phyloP scores from a whole-genome alignment of 2,329 filamentous ascomycete species.

The Clonostachys chloroleuca region DNA sequence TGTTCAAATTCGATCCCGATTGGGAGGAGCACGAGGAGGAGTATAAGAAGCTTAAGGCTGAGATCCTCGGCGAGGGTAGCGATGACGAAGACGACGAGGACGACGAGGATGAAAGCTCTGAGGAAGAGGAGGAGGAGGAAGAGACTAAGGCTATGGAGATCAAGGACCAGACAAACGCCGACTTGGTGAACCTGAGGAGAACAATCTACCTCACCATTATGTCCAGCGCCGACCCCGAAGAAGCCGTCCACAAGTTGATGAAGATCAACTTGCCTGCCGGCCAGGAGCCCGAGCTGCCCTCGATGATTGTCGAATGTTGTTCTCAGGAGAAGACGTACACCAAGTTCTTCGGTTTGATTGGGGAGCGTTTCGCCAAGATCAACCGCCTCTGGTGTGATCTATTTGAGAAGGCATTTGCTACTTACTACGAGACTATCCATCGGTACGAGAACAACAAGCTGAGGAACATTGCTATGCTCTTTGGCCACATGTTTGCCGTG shows the following conservation, averaged over 20 bases:
- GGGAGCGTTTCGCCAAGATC: conserved; percentile 91
- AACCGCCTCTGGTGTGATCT: conserved; percentile 92
- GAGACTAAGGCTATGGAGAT: conserved; percentile 87
- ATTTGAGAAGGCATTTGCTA: conserved; percentile 84
- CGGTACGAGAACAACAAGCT: conserved; percentile 94
- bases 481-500: conserved; percentile 82
- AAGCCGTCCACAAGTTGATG: conserved; percentile 96
- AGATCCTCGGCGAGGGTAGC: conserved; percentile 91
- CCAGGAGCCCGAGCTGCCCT: conserved; percentile 84
- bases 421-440: conserved; percentile 97
- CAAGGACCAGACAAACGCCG: conserved; percentile 95
- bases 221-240: conserved; percentile 93
- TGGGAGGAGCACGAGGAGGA: conserved; percentile 89
- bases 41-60: conserved; percentile 85
- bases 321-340: conserved; percentile 96
- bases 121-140: conserved; percentile 65
- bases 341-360: conserved; percentile 94
- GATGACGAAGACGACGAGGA: conserved; percentile 74
- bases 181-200: conserved; percentile 86
- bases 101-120: conserved; percentile 54
- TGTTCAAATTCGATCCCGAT: conserved; percentile 90
- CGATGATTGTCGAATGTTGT: conserved; percentile 96
- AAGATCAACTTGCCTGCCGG: conserved; percentile 85
- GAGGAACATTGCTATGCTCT: conserved; percentile 92
- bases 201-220: conserved; percentile 98